Conservation (phyloP, 495 filamentous ascomycete species). For the Chlorociboria aeruginascens region DNA sequence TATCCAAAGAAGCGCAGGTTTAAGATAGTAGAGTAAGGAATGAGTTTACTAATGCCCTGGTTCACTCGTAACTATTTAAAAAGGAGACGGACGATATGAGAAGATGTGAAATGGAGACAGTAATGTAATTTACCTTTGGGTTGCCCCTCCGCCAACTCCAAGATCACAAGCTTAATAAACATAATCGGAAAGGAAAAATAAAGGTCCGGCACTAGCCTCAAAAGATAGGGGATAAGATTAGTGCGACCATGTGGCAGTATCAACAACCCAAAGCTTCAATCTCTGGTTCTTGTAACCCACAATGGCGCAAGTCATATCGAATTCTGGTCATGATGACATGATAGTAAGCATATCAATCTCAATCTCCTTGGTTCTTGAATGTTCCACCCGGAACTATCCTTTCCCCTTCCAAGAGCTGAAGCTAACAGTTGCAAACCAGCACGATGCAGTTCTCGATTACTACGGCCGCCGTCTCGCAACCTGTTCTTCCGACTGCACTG, state of each 20-base stretch:
- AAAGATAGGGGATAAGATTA: too few species aligned
- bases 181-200: too few species aligned
- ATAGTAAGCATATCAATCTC: constrained; percentile 58
- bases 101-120: too few species aligned
- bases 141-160: too few species aligned
- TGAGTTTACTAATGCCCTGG: neutral
- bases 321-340: constrained; percentile 97
- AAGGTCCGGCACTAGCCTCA: too few species aligned
- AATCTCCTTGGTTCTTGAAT: neutral
- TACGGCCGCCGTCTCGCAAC: constrained; percentile 95
- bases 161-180: too few species aligned
- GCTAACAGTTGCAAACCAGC: constrained; percentile 37
- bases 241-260: constrained; percentile 13
- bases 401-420: neutral
- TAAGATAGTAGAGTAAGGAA: neutral
- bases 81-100: too few species aligned
- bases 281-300: constrained; percentile 21
- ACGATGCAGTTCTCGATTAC: constrained; percentile 96
- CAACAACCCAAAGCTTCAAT: neutral
- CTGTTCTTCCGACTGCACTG: constrained; percentile 94
- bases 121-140: too few species aligned
- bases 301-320: constrained; percentile 73
- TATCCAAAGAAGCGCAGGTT: constrained; percentile 5
- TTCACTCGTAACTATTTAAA: too few species aligned
- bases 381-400: neutral